Conservation (phyloP, 2,329 filamentous ascomycete species). For the Trichophyton mentagrophytes region DNA sequence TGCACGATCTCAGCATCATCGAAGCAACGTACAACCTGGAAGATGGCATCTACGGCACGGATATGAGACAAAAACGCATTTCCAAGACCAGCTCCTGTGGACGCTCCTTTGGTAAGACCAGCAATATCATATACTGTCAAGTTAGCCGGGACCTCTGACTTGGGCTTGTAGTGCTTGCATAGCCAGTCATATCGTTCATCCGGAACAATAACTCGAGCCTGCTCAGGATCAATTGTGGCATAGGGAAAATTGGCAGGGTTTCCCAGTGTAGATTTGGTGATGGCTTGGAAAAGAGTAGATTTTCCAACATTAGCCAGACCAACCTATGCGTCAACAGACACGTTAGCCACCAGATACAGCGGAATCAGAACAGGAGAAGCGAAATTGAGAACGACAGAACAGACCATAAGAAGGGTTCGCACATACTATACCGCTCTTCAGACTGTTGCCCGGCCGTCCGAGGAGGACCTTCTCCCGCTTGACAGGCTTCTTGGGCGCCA, state of each 20-base stretch:
- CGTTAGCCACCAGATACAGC: conserved; percentile 8
- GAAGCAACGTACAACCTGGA: conserved; percentile 92
- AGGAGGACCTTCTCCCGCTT: conserved; percentile 93
- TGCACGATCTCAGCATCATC: conserved; percentile 99
- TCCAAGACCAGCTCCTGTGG: conserved; percentile 91
- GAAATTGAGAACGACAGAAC: conserved; percentile 20
- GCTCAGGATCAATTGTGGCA: conserved; percentile 97
- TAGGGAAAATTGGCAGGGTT: conserved; percentile 99
- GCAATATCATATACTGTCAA: conserved; percentile 98
- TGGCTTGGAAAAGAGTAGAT: conserved; percentile 98
- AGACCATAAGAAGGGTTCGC: conserved; percentile 35
- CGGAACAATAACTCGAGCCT: conserved; percentile 91
- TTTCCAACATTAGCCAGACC: conserved; percentile 98
- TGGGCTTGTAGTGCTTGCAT: conserved; percentile 91
- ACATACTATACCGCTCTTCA: conserved; percentile 98
- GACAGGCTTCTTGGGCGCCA: conserved; percentile 89
- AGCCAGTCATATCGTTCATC: conserved; percentile 96
- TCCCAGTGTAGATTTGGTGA: conserved; percentile 92
- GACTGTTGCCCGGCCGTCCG: conserved; percentile 89
- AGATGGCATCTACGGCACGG: conserved; percentile 93
- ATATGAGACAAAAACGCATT: conserved; percentile 99
- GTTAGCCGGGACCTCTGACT: conserved; percentile 92
- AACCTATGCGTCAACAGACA: conserved; percentile 46
- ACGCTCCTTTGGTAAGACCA: conserved; percentile 87
- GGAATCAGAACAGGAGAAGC: conserved; percentile 9